phyloP scores from a whole-genome alignment of 2,329 filamentous ascomycete genomes.

The Aspergillus sp. region DNA sequence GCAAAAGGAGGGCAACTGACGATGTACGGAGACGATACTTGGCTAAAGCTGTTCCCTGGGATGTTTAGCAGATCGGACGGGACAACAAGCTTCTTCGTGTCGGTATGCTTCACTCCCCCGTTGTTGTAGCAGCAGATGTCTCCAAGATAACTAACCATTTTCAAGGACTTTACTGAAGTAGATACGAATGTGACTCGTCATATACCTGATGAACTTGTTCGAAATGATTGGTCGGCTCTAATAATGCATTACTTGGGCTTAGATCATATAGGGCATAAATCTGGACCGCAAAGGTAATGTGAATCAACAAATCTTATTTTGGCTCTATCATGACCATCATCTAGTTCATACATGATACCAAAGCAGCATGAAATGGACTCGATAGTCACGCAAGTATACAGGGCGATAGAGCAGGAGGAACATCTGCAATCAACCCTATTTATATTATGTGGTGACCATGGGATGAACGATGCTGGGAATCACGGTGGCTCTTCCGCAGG shows the following conservation, averaged over 20 bases:
- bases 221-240: slow-evolving; percentile 86
- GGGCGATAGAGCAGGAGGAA: slow-evolving; percentile 66
- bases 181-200: slow-evolving; percentile 97
- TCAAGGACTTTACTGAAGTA: slow-evolving; percentile 92
- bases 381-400: slow-evolving; percentile 74
- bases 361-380: slow-evolving; percentile 94
- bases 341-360: slow-evolving; percentile 81
- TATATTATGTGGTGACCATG: slow-evolving; percentile 88
- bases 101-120: slow-evolving; percentile 58
- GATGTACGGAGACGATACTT: slow-evolving; percentile 98
- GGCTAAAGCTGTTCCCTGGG: slow-evolving; percentile 91
- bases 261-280: slow-evolving; percentile 97
- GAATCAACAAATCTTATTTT: slow-evolving; percentile 1
- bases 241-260: slow-evolving; percentile 93
- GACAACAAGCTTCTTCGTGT: slow-evolving; percentile 97
- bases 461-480: slow-evolving; percentile 99
- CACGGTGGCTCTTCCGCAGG: slow-evolving; percentile 92
- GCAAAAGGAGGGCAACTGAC: slow-evolving; percentile 74
- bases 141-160: slow-evolving; percentile 12
- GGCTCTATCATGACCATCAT: slow-evolving; percentile 17
- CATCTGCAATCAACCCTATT: slow-evolving; percentile 79
- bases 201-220: slow-evolving; percentile 71
- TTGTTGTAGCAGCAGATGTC: background rate
- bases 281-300: slow-evolving; percentile 74
- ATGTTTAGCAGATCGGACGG: slow-evolving; percentile 87